Percentiles rank a stretch among this genome's conserved stretches.
Evolutionary conservation across 108 stramenopile genomes (phyloP).

Genomic region (Aurantiochytrium sp.): DNA sequence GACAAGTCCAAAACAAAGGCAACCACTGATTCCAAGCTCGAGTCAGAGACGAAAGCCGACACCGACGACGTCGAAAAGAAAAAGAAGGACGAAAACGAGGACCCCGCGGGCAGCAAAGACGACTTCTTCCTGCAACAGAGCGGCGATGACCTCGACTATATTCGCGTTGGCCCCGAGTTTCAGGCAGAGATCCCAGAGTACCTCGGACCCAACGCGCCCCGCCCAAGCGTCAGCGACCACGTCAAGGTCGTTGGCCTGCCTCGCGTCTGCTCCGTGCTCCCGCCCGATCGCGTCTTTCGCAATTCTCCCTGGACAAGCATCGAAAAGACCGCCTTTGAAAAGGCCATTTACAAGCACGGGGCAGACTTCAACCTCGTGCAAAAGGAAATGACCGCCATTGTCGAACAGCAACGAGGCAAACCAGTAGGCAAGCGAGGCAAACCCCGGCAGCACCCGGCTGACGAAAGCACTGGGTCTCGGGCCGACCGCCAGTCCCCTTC

Average conservation of each 20-base stretch:
- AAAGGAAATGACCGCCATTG: not conserved
- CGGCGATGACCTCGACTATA: conserved; percentile 2
- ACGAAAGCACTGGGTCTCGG: not conserved
- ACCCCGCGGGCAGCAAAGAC: not conserved
- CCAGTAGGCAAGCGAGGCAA: not conserved
- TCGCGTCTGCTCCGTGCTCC: not conserved
- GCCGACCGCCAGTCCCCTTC: too few relatives aligned
- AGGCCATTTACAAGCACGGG: not conserved
- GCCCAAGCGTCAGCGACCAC: not conserved
- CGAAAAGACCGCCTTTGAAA: not conserved
- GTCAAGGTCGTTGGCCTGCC: not conserved
- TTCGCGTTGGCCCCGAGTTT: not conserved
- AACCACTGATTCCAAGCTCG: too few relatives aligned
- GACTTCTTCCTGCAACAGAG: not conserved
- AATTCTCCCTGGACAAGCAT: not conserved
- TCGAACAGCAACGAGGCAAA: not conserved
- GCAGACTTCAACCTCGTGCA: not conserved
- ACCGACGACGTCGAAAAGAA: not conserved
- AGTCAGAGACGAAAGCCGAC: not conserved
- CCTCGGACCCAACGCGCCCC: not conserved
- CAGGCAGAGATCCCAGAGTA: not conserved
- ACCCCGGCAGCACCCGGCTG: not conserved
- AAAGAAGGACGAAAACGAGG: not conserved
- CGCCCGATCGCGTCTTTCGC: not conserved
- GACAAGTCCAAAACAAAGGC: too few relatives aligned